Conservation (phyloP, 1,284 basidiomycete genomes). For the Rhizoctonia solani region DNA sequence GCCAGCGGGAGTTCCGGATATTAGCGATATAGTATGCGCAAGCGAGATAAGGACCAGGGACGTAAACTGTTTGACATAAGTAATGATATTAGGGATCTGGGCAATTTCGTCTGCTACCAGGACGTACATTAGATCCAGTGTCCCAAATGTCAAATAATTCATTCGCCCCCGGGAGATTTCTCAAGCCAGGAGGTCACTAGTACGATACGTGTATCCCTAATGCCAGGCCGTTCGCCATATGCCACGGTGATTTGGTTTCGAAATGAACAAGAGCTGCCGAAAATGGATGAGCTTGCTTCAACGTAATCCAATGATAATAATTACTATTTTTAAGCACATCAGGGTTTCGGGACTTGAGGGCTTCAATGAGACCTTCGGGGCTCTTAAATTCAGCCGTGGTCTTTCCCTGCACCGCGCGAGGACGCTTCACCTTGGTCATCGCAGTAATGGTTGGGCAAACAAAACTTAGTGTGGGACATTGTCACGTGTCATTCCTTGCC, state of each 20-base stretch:
- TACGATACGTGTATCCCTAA: conserved; percentile 57
- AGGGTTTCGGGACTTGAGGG: conserved; percentile 2
- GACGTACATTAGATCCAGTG: conserved; percentile 52
- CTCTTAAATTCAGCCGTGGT: conserved; percentile 15
- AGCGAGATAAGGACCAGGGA: conserved; percentile 10
- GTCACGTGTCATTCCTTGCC: conserved; percentile 4
- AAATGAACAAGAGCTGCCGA: conserved; percentile 28
- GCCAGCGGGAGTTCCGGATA: conserved; percentile 1
- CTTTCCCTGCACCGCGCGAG: conserved; percentile 10
- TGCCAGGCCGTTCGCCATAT: conserved; percentile 9
- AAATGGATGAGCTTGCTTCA: not conserved
- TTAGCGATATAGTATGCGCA: conserved; percentile 3
- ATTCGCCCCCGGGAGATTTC: conserved; percentile 55
- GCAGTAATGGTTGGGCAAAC: not conserved
- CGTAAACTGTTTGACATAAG: conserved; percentile 5
- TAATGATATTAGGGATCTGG: not conserved
- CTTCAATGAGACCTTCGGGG: conserved; percentile 14
- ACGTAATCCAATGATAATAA: not conserved
- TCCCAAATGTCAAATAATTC: conserved; percentile 70
- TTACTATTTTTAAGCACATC: conserved; percentile 15
- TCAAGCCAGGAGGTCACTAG: conserved; percentile 66
- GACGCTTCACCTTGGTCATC: conserved; percentile 23
- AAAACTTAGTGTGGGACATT: conserved; percentile 24
- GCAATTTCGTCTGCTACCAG: conserved; percentile 26
- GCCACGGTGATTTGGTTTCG: conserved; percentile 27